Percentiles rank a stretch among this genome's conserved stretches.
Conservation (phyloP, 495 filamentous ascomycete genomes). For the Parathielavia hyrcaniae region DNA sequence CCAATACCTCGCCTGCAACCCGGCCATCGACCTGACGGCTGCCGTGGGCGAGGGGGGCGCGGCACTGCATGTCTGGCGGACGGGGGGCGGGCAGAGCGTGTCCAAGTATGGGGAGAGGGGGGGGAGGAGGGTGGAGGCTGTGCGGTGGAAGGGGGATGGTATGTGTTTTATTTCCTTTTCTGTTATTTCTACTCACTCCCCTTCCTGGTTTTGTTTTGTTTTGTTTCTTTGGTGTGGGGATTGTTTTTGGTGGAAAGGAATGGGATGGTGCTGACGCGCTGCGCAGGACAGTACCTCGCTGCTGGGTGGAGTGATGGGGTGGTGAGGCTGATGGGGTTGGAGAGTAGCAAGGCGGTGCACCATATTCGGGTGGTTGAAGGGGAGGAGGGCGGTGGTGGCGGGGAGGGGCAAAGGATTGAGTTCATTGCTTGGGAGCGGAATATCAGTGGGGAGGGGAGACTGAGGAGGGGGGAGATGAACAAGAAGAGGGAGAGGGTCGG, state of each 20-base stretch:
- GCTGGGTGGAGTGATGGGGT: slow-evolving; percentile 68
- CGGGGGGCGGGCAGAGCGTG: slow-evolving; percentile 40
- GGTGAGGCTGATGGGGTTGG: slow-evolving; percentile 64
- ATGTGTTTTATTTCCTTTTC: slow-evolving; percentile 19
- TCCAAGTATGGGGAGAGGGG: slow-evolving; percentile 44
- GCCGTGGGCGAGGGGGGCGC: slow-evolving; percentile 63
- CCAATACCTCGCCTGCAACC: slow-evolving; percentile 61
- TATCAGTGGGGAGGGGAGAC: slow-evolving; percentile 46
- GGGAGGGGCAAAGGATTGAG: slow-evolving; percentile 40
- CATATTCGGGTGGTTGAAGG: slow-evolving; percentile 47
- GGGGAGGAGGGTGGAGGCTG: slow-evolving; percentile 45
- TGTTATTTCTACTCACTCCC: not conserved
- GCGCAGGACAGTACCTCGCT: slow-evolving; percentile 72
- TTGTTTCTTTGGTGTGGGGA: too few species aligned
- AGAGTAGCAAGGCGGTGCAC: slow-evolving; percentile 72
- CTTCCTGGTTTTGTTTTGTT: slow-evolving; percentile 13
- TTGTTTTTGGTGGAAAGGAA: too few species aligned
- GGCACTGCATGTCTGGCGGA: slow-evolving; percentile 55
- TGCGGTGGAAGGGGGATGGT: slow-evolving; percentile 81
- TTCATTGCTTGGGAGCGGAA: slow-evolving; percentile 72
- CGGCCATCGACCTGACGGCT: slow-evolving; percentile 75
- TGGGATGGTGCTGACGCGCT: slow-evolving; percentile 60
- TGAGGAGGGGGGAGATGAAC: not conserved
- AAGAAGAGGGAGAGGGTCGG: slow-evolving; percentile 27
- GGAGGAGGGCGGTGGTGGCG: not conserved